Evolutionary conservation across 139 green algal species (phyloP).

Genomic region (Asterochloris erici): DNA sequence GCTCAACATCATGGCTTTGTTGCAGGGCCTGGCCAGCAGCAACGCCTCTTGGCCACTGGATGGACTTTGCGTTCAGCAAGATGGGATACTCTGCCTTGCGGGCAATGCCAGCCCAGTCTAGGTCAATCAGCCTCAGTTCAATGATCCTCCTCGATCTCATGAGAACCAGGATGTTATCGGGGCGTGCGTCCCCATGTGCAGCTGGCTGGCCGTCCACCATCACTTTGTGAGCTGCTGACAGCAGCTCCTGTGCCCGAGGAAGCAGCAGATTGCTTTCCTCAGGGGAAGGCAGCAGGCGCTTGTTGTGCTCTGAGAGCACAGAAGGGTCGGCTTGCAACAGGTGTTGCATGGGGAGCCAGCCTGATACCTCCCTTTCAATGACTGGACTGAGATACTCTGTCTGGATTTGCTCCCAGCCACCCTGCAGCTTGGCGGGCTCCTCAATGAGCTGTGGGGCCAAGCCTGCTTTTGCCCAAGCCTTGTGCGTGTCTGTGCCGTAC

Average conservation of each 20-base stretch:
- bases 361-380: neutral
- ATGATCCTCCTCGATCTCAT: neutral
- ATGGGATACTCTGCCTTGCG: neutral
- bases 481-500: neutral
- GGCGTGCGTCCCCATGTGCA: constrained; percentile 10
- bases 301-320: neutral
- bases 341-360: constrained; percentile 1
- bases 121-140: constrained; percentile 12
- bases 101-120: constrained; percentile 3
- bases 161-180: constrained; percentile 8
- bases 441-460: neutral
- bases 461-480: constrained; percentile 2
- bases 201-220: neutral
- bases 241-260: neutral
- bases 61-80: neutral
- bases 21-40: neutral
- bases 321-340: neutral
- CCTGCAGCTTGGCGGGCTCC: neutral
- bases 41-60: neutral
- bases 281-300: neutral
- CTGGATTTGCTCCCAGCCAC: neutral
- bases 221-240: neutral
- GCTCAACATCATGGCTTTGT: constrained; percentile 1
- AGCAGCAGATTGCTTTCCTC: neutral
- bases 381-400: constrained; percentile 7